A percentile compares a stretch with the other conserved stretches of the same genome.
These are phyloP conservation scores for Endocalyx cinctus DNA, from an alignment of 2,329 filamentous ascomycete genomes.

Conservation along the genomic window DNA sequence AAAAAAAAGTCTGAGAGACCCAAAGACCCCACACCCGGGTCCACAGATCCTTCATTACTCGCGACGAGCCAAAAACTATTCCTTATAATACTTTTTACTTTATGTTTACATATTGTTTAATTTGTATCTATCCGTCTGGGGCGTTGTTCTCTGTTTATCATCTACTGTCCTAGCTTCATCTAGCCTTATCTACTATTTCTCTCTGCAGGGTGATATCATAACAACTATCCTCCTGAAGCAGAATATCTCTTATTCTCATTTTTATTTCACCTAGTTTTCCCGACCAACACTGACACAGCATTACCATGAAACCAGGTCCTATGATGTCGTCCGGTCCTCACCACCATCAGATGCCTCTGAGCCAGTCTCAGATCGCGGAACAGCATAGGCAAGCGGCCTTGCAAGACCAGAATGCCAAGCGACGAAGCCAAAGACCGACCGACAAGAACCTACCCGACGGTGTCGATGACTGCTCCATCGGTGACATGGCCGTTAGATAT, in stretches of 20 bases:
- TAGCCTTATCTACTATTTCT: no score
- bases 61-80: no score
- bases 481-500: constrained; percentile 78
- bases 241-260: no score
- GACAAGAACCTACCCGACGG: constrained; percentile 94
- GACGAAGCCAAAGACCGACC: constrained; percentile 82
- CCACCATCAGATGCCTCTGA: constrained; percentile 45
- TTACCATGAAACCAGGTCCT: constrained; percentile 35
- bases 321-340: constrained; percentile 54
- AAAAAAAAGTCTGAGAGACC: no score
- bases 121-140: no score
- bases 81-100: no score
- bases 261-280: not conserved
- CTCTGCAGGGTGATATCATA: no score
- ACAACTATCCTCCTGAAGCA: no score
- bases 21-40: constrained; percentile 16
- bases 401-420: constrained; percentile 64
- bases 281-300: constrained; percentile 10
- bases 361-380: constrained; percentile 47
- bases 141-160: no score
- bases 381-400: constrained; percentile 48
- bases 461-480: constrained; percentile 75
- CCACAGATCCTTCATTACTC: constrained; percentile 14
- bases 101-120: no score
- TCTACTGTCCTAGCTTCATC: no score